phyloP scores from a whole-genome alignment of 192 early-diverging fungal genomes.

The Martensiomyces pterosporus region DNA sequence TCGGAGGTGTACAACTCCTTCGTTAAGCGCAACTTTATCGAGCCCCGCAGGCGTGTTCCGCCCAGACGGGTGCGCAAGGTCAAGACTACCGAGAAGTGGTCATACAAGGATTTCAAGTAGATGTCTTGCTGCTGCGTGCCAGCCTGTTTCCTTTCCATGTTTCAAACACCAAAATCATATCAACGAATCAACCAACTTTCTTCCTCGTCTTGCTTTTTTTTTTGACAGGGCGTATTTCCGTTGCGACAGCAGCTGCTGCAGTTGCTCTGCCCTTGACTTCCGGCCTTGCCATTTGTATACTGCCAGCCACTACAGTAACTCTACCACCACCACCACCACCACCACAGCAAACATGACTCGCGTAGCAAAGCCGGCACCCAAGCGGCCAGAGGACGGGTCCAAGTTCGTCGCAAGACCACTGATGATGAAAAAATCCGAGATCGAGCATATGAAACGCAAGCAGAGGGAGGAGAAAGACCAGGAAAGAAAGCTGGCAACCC shows the following conservation, averaged over 20 bases:
- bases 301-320: too few species aligned
- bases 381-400: constrained; percentile 50
- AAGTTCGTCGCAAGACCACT: constrained; percentile 49
- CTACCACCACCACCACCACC: too few species aligned
- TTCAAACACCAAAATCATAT: neutral
- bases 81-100: constrained; percentile 46
- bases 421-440: constrained; percentile 47
- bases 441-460: constrained; percentile 20
- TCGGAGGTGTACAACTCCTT: constrained; percentile 33
- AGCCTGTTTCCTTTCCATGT: neutral
- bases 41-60: constrained; percentile 17
- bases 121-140: neutral
- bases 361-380: constrained; percentile 54
- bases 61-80: constrained; percentile 1
- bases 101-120: constrained; percentile 43
- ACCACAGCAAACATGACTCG: too few species aligned
- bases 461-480: constrained; percentile 5
- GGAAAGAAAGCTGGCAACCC: constrained; percentile 19
- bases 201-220: too few species aligned
- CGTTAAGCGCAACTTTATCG: constrained; percentile 42
- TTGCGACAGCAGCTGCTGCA: too few species aligned
- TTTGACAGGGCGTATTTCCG: too few species aligned
- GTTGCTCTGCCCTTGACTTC: too few species aligned
- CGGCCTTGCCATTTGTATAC: too few species aligned
- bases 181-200: too few species aligned